These are phyloP conservation scores for Neurospora sp. DNA, from an alignment of 495 filamentous ascomycete genomes.

Conservation along the genomic window DNA sequence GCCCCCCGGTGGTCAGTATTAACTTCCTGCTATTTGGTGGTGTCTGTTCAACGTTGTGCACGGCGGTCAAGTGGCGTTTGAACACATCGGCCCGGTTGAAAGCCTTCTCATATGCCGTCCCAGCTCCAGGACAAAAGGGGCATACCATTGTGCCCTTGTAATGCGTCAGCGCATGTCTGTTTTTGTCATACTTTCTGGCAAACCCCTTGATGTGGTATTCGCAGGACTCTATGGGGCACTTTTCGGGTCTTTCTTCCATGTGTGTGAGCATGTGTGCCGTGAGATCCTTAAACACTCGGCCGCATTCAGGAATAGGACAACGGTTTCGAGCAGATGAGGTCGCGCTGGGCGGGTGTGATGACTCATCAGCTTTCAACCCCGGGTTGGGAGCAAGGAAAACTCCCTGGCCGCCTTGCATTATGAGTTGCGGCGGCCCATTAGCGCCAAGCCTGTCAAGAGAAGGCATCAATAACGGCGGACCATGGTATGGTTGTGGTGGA, in stretches of 20 bases:
- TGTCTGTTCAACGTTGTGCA: conserved; percentile 91
- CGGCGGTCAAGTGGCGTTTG: conserved; percentile 90
- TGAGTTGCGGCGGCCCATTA: conserved; percentile 13
- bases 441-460: conserved; percentile 13
- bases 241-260: conserved; percentile 85
- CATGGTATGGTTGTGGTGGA: conserved; percentile 34
- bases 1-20: conserved; percentile 15
- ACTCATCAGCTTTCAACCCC: conserved; percentile 46
- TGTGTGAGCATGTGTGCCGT: conserved; percentile 97
- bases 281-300: conserved; percentile 84
- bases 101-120: conserved; percentile 88
- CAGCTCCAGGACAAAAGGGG: conserved; percentile 89
- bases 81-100: conserved; percentile 99
- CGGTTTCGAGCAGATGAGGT: conserved; percentile 36
- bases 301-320: conserved; percentile 78
- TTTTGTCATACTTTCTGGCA: conserved; percentile 97
- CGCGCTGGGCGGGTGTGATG: conserved; percentile 34
- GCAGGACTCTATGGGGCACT: conserved; percentile 90
- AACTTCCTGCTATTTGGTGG: conserved; percentile 86
- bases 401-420: conserved; percentile 12
- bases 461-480: conserved; percentile 17
- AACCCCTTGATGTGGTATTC: conserved; percentile 96
- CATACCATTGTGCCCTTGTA: conserved; percentile 99
- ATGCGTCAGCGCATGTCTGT: conserved; percentile 93
- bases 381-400: conserved; percentile 33